A percentile compares a stretch with the other conserved stretches of the same genome.
Evolutionary conservation across 2,329 filamentous ascomycete species (phyloP).

Genomic region (Aspergillus sp.): DNA sequence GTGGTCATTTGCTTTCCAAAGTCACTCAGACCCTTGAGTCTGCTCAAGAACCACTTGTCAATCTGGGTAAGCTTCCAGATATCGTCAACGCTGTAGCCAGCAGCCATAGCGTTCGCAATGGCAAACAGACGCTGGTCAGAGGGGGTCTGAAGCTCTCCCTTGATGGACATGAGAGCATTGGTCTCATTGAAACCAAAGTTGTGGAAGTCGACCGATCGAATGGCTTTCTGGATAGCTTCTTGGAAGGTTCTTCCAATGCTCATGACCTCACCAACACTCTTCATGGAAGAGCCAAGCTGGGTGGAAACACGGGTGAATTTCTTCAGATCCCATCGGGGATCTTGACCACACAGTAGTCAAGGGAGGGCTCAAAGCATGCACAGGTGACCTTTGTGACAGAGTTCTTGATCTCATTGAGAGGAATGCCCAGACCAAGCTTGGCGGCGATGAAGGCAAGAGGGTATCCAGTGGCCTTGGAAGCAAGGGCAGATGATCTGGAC

Average conservation of each 20-base stretch:
- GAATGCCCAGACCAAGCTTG: conserved; percentile 91
- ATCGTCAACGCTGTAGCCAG: conserved; percentile 89
- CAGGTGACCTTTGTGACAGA: conserved; percentile 92
- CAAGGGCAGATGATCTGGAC: conserved; percentile 89
- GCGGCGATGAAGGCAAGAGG: conserved; percentile 94
- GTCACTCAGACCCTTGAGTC: conserved; percentile 84
- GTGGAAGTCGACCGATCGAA: conserved; percentile 89
- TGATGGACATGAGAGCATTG: conserved; percentile 87
- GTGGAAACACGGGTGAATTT: conserved; percentile 98
- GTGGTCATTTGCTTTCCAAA: conserved; percentile 75
- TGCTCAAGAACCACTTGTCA: conserved; percentile 95
- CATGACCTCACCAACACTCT: conserved; percentile 99
- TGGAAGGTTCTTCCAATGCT: conserved; percentile 95
- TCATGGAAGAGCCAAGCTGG: conserved; percentile 96
- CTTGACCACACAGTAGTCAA: conserved; percentile 98
- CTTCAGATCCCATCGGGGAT: conserved; percentile 97
- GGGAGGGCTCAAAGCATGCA: conserved; percentile 95
- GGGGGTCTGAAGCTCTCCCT: conserved; percentile 92
- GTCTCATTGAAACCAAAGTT: conserved; percentile 95
- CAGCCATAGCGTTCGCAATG: conserved; percentile 94
- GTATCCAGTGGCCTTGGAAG: conserved; percentile 96
- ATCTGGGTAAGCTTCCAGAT: conserved; percentile 99
- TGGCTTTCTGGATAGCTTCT: conserved; percentile 97
- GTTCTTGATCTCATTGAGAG: conserved; percentile 93
- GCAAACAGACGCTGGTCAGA: conserved; percentile 97